Evolutionary conservation across 164 flowering plant species (phyloP).

Genomic region (Annona cherimola): DNA sequence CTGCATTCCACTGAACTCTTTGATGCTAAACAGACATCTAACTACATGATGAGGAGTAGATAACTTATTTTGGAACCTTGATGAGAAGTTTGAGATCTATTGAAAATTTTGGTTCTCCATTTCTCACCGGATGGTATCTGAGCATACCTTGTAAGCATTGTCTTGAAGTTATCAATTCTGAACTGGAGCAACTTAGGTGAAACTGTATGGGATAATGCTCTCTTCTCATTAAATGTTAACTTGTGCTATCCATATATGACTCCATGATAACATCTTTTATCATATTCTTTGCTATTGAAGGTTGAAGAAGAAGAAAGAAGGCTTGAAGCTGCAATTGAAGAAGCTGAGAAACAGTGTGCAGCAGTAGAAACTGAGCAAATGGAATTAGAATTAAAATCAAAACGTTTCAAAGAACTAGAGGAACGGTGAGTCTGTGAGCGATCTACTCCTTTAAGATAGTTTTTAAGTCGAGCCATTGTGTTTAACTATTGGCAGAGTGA

Average conservation of each 20-base stretch:
- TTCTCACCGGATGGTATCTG: too few relatives aligned
- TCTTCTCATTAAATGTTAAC: background rate
- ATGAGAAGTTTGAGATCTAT: too few relatives aligned
- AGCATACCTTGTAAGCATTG: too few relatives aligned
- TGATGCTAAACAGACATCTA: too few relatives aligned
- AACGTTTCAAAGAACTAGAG: constrained; percentile 78
- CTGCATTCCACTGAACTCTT: too few relatives aligned
- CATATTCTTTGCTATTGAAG: constrained; percentile 27
- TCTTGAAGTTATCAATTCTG: background rate
- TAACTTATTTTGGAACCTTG: too few relatives aligned
- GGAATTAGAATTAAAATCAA: constrained; percentile 72
- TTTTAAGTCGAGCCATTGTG: background rate
- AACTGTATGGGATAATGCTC: background rate
- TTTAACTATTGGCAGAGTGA: background rate
- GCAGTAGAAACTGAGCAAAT: constrained; percentile 71
- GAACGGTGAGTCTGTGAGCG: constrained; percentile 52
- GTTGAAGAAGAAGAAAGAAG: constrained; percentile 93
- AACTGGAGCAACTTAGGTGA: background rate
- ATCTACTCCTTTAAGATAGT: background rate
- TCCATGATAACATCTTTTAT: background rate
- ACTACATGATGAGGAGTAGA: too few relatives aligned
- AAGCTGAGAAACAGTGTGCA: constrained; percentile 74
- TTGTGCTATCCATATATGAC: background rate
- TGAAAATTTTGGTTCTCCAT: too few relatives aligned
- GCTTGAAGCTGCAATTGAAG: constrained; percentile 81